A percentile compares a stretch with the other conserved stretches of the same genome.
Evolutionary conservation across 1,139 yeast species (phyloP).

Genomic region (Lodderomyces elongisporus): DNA sequence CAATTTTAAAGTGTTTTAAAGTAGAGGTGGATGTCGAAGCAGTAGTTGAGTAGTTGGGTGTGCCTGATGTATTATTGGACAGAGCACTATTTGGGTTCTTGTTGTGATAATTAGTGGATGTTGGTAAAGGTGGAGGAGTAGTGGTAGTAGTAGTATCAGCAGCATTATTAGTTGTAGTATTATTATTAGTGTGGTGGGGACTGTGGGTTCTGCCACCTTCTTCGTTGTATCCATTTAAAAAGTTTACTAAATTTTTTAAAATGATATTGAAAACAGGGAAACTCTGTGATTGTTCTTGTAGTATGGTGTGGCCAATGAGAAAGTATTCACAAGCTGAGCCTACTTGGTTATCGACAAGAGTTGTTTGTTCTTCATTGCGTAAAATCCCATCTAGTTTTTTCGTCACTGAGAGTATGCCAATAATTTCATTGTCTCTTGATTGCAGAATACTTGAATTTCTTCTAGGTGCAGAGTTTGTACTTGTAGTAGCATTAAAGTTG

Average conservation of each 20-base stretch:
- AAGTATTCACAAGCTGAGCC: conserved; percentile 21
- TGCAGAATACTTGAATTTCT: conserved; percentile 4
- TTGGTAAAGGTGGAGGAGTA: conserved; percentile 1
- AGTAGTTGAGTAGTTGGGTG: background rate
- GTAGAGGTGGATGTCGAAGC: background rate
- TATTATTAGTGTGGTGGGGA: background rate
- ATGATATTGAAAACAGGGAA: conserved; percentile 21
- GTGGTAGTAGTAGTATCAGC: background rate
- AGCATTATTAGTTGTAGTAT: background rate
- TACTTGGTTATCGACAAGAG: background rate
- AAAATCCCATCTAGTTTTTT: conserved; percentile 21
- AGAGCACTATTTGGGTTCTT: too few species aligned
- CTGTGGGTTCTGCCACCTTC: background rate
- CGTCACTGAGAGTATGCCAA: conserved; percentile 32
- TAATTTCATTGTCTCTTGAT: conserved; percentile 20
- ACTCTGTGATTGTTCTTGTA: conserved; percentile 17
- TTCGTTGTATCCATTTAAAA: conserved; percentile 18
- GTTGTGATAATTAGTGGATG: background rate
- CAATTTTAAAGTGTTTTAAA: conserved; percentile 23
- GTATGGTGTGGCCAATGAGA: conserved; percentile 28
- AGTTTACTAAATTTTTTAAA: conserved; percentile 22
- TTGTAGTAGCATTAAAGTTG: too few species aligned
- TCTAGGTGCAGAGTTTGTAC: conserved; percentile 3
- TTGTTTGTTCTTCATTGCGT: conserved; percentile 1
- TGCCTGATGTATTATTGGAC: background rate